Base-by-base conservation (phyloP, 176 grass and related monocot genomes). In the Musa schizocarpa region DNA sequence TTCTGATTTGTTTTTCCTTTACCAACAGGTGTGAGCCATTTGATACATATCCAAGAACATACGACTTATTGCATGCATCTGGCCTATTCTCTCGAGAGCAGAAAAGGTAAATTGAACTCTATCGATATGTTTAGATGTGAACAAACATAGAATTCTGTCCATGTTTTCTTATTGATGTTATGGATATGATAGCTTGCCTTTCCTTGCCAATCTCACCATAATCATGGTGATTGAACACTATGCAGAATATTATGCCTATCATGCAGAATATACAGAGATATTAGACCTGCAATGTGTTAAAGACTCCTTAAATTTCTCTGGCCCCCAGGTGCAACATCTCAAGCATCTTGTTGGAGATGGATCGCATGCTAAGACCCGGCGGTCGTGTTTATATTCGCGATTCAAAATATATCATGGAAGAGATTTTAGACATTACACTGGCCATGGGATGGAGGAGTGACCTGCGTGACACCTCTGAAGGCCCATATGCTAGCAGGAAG, bases 1-100 rank as follows among this genome's bases (percentile, higher is more conserved):
- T 50, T 3, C 17, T 7, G 20, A 76, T 11, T 48, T n/a, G 21
- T 63, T 71, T 66, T 69, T 19, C 51, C 50, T 68, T 25, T 43
- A 43, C 34, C 34, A 43, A 81, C 82, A 96, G 93, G 93, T 96
- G 87, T 69, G 93, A 96, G 79, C 87, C 93, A 68, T 96, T 96
- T 68, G 93, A 96, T 72, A 96, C 93, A 57, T 96, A 92, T 81
- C 93, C 93, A 86, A 92, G 93, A 87, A 96, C 93, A 9, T 92
- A 96, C 5, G 87, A 90, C 86, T 77, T 96, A 8, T 77, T 92
- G 77, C 93, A 96, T 83, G 93, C 93, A 69, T 96, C 27, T 29
- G 63, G 83, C 59, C 79, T 96, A 76, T 92, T 96, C 83, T 96
- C 93, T 56, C 80, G 83, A 67, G 93, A 96, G 68, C 78, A 86